Conservation (phyloP, 1,139 yeast species). For the Debaryomyces udenii region DNA sequence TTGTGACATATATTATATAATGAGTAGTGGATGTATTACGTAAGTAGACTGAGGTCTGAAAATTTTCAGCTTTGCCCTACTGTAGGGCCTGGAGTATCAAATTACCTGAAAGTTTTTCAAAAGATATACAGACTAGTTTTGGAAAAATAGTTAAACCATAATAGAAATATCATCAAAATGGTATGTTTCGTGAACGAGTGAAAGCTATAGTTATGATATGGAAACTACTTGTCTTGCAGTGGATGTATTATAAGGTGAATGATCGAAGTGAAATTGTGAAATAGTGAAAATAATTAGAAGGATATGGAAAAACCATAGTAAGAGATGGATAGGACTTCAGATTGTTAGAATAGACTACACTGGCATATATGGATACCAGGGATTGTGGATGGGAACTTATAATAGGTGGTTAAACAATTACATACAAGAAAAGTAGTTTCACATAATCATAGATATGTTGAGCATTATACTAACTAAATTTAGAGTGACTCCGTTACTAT, state of each 20-base stretch:
- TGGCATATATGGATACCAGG: no score
- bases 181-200: conserved; percentile 26
- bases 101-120: conserved; percentile 11
- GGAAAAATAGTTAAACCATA: conserved; percentile 15
- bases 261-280: no score
- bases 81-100: conserved; percentile 5
- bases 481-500: conserved; percentile 99
- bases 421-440: no score
- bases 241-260: no score
- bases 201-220: conserved; percentile 4
- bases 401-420: no score
- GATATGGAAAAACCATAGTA: no score
- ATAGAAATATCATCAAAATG: conserved; percentile 35
- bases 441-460: no score
- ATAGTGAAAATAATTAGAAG: no score
- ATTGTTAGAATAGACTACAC: no score
- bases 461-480: conserved; percentile 34
- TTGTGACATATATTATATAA: conserved; percentile 9
- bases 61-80: conserved; percentile 9
- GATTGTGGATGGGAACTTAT: no score
- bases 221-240: not conserved
- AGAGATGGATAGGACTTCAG: no score
- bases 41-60: conserved; percentile 8
- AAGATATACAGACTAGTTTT: conserved; percentile 4
- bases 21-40: not conserved